phyloP scores from a whole-genome alignment of 1,284 basidiomycete species.

The Megacollybia platyphylla region DNA sequence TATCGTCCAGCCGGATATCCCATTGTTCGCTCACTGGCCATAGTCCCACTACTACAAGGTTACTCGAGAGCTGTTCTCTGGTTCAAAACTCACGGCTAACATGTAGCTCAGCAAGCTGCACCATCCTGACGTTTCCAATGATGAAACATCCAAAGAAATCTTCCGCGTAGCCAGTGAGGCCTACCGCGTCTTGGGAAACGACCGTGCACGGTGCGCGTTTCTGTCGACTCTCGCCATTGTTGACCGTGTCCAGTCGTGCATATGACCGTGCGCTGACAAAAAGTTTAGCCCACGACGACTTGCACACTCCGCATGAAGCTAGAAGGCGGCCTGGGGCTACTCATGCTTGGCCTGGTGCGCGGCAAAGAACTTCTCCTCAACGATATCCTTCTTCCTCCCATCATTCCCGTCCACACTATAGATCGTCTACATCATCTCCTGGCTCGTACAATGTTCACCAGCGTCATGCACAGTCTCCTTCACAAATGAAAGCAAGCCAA shows the following conservation, averaged over 20 bases:
- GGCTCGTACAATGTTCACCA: background rate
- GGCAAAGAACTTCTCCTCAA: background rate
- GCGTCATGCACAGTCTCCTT: background rate
- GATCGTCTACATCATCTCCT: background rate
- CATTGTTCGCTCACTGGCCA: background rate
- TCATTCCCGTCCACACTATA: background rate
- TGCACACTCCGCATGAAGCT: slow-evolving; percentile 2
- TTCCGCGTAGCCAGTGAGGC: slow-evolving; percentile 27
- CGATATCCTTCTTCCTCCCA: background rate
- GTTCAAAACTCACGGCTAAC: slow-evolving; percentile 1
- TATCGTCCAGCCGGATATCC: slow-evolving; percentile 8
- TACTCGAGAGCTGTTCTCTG: background rate
- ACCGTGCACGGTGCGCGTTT: slow-evolving; percentile 21
- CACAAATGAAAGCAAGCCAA: slow-evolving; percentile 1
- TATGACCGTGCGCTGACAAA: slow-evolving; percentile 7
- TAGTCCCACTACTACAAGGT: slow-evolving; percentile 34
- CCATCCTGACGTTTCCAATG: slow-evolving; percentile 32
- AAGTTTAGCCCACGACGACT: slow-evolving; percentile 3
- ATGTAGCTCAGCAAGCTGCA: slow-evolving; percentile 29
- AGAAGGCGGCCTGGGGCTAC: slow-evolving; percentile 7
- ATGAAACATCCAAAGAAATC: slow-evolving; percentile 20
- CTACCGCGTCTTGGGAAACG: slow-evolving; percentile 26
- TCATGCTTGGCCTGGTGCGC: slow-evolving; percentile 6
- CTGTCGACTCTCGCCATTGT: background rate
- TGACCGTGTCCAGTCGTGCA: slow-evolving; percentile 5